phyloP scores from a whole-genome alignment of 2,329 filamentous ascomycete genomes.

The Xylariaceae sp. region DNA sequence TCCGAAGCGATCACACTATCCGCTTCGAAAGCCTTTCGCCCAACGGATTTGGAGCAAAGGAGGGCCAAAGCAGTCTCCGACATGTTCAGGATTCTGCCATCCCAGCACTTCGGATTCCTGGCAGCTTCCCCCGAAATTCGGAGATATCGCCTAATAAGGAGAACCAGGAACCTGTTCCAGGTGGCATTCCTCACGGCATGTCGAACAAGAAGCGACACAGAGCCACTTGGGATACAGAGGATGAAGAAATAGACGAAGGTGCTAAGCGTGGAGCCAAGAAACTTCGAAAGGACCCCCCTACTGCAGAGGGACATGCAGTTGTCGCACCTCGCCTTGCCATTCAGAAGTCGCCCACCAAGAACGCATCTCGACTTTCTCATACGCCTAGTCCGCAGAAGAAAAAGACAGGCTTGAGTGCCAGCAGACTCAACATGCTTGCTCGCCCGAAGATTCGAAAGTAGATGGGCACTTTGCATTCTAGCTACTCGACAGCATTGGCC shows the following conservation, averaged over 20 bases:
- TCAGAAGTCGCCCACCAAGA: slow-evolving; percentile 32
- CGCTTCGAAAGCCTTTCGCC: slow-evolving; percentile 46
- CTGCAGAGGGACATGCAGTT: slow-evolving; percentile 48
- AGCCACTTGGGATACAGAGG: slow-evolving; percentile 53
- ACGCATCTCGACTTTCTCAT: slow-evolving; percentile 10
- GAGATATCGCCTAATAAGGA: slow-evolving; percentile 26
- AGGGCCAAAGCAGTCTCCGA: slow-evolving; percentile 58
- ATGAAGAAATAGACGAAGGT: slow-evolving; percentile 42
- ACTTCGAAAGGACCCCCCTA: slow-evolving; percentile 42
- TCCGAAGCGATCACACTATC: slow-evolving; percentile 63
- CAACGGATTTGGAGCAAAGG: slow-evolving; percentile 51
- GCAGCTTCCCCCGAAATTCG: slow-evolving; percentile 43
- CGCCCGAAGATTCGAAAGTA: slow-evolving; percentile 53
- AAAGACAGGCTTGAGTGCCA: slow-evolving; percentile 48
- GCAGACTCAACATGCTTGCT: slow-evolving; percentile 58
- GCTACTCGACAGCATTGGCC: too few species aligned
- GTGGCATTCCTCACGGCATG: slow-evolving; percentile 57
- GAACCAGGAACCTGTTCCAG: slow-evolving; percentile 29
- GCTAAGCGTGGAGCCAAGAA: slow-evolving; percentile 54
- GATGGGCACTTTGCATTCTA: too few species aligned
- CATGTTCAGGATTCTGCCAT: slow-evolving; percentile 52
- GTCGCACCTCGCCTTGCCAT: slow-evolving; percentile 43
- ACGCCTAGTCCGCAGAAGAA: slow-evolving; percentile 49
- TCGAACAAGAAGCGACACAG: slow-evolving; percentile 62
- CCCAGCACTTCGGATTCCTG: slow-evolving; percentile 45